Evolutionary conservation across 2,329 filamentous ascomycete species (phyloP).

Genomic region (Talaromyces albobiverticillius): DNA sequence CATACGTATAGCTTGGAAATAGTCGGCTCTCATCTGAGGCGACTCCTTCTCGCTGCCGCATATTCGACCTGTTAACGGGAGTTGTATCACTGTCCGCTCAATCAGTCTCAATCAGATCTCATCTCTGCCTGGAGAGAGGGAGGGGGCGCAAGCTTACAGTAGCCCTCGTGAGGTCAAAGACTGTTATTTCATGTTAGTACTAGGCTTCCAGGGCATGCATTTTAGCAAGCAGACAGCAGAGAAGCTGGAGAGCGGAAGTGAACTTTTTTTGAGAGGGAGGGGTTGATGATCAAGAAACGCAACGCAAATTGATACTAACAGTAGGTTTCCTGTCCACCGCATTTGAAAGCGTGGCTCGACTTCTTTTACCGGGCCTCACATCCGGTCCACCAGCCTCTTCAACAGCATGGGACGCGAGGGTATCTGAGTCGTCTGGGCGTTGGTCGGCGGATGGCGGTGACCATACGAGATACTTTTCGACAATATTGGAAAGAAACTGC

Average conservation of each 20-base stretch:
- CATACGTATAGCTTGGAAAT: constrained; percentile 21
- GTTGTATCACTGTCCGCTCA: constrained; percentile 16
- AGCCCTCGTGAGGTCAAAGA: background rate
- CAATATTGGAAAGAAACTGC: constrained; percentile 20
- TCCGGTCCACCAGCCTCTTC: constrained; percentile 21
- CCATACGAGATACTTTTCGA: constrained; percentile 15
- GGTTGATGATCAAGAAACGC: background rate
- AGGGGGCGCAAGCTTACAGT: constrained; percentile 6
- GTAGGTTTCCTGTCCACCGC: background rate
- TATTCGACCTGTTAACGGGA: constrained; percentile 16
- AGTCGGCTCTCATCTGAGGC: constrained; percentile 23
- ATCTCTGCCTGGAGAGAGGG: background rate
- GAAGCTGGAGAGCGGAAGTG: background rate
- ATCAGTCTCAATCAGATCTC: constrained; percentile 15
- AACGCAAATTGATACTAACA: background rate
- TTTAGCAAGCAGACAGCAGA: background rate
- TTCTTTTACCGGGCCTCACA: constrained; percentile 23
- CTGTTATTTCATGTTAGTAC: background rate
- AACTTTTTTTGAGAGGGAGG: background rate
- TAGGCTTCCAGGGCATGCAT: background rate
- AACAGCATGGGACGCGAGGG: constrained; percentile 22
- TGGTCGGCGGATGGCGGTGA: constrained; percentile 11
- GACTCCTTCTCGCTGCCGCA: constrained; percentile 10
- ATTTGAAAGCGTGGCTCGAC: constrained; percentile 12
- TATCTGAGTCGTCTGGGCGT: constrained; percentile 11